Base-by-base conservation (phyloP, 148 eudicot genomes). In the Rhododendron simsii region DNA sequence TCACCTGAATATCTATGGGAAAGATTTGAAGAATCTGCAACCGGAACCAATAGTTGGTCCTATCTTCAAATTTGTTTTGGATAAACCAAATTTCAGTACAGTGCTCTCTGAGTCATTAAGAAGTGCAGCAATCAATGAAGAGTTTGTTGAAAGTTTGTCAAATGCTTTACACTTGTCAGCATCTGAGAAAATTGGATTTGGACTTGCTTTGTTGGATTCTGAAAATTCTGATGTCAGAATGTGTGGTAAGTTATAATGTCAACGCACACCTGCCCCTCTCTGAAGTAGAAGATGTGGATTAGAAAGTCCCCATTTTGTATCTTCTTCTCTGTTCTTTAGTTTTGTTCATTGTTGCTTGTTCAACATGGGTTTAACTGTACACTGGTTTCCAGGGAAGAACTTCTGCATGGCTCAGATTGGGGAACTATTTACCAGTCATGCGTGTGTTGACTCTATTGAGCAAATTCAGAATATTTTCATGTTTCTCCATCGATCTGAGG, bases 161-260 rank as follows among this genome's bases (percentile, higher is more conserved):
- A 88, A 89, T 88, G 90, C 92, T 9, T 88, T 97, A 47, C 87
- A 88, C 80, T 93, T 97, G 86, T 93, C 95, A 67, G 86, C 89
- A 78, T 57, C 89, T 84, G 98, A 95, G 88, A 97, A 92, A 87
- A 92, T 97, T 89, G 96, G 93, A 37, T 23, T 92, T 88, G 98
- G 98, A 85, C 98, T 97, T 91, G 98, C 98, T 81, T 87, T 97
- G 87, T 92, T 92, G 39, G 95, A 95, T 85, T 93, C 98, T 10
- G 98, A 97, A 80, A 89, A 88, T 84, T 82, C 87, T 86, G 98
- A 94, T 21, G 80, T 88, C 89, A 91, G 93, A 86, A 84, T 88
- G 85, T 92, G 89, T 76, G 99, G 99, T 97, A 86, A 86, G 95
- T 69, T 37, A 9, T 47, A 26, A 23, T 20, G 18, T 14, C 63